These are phyloP conservation scores for Rheum nobile DNA, from an alignment of 148 eudicot species.

Conservation along the genomic window DNA sequence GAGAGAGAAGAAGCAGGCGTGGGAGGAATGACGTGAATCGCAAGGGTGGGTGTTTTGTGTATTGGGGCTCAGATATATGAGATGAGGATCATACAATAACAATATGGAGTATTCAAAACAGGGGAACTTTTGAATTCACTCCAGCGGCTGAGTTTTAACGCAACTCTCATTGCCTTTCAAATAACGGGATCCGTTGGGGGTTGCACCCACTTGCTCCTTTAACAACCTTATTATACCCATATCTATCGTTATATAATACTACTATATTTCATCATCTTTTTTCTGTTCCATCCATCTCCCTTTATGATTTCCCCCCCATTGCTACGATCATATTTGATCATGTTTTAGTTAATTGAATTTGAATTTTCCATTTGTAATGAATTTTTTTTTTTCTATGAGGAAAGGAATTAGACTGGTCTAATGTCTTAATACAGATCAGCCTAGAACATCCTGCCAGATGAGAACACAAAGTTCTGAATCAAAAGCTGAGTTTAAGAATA, in stretches of 20 bases:
- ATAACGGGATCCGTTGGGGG: slow-evolving; percentile 2
- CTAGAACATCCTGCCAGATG: too few relatives aligned
- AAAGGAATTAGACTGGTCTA: too few relatives aligned
- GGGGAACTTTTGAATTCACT: neutral
- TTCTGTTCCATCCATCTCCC: too few relatives aligned
- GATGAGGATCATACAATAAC: neutral
- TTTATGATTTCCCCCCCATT: too few relatives aligned
- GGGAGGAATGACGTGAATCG: neutral
- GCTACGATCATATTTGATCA: too few relatives aligned
- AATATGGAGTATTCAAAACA: too few relatives aligned
- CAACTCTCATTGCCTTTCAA: neutral
- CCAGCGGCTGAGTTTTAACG: neutral
- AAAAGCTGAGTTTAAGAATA: too few relatives aligned
- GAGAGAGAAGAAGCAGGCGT: neutral
- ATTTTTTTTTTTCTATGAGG: too few relatives aligned
- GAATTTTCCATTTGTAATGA: too few relatives aligned
- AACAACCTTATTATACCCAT: neutral
- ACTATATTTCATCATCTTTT: neutral
- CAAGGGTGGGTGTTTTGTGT: neutral
- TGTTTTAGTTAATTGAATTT: too few relatives aligned
- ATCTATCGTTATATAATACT: neutral
- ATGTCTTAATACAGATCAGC: too few relatives aligned
- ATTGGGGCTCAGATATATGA: neutral
- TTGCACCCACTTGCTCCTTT: neutral
- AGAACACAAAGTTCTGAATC: too few relatives aligned